A percentile compares a stretch with the other conserved stretches of the same genome.
phyloP scores from a whole-genome alignment of 163 green algal species.

The Prototheca cutis region DNA sequence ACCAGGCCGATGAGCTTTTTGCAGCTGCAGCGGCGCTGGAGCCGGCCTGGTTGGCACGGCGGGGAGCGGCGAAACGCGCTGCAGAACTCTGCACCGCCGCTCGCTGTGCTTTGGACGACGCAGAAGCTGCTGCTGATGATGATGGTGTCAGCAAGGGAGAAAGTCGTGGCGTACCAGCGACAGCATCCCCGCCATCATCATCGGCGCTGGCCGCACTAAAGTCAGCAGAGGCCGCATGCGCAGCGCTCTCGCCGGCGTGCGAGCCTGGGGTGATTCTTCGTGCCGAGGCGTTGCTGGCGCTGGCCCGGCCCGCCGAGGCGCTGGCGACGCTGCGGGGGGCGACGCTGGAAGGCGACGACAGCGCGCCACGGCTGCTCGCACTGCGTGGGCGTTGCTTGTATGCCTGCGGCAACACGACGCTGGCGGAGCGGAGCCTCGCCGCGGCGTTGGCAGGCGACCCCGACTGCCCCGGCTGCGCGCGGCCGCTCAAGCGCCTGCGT shows the following conservation, averaged over 20 bases:
- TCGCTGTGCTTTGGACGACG: not conserved
- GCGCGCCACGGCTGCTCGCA: constrained; percentile 27
- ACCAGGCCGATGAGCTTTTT: not conserved
- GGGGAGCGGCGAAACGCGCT: not conserved
- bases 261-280: constrained; percentile 18
- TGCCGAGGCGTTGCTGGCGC: constrained; percentile 19
- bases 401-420: constrained; percentile 28
- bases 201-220: constrained; percentile 4
- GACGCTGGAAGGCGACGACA: constrained; percentile 16
- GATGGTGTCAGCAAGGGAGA: too few relatives aligned
- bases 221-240: constrained; percentile 1
- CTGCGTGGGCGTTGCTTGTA: constrained; percentile 27
- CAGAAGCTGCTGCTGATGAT: too few relatives aligned
- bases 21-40: not conserved
- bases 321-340: constrained; percentile 15
- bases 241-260: constrained; percentile 2
- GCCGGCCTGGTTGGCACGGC: not conserved
- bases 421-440: constrained; percentile 21
- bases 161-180: too few relatives aligned
- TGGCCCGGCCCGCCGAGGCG: constrained; percentile 22
- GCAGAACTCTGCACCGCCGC: not conserved
- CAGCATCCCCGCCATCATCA: constrained; percentile 11
- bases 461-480: constrained; percentile 20
- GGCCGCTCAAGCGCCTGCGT: constrained; percentile 24
- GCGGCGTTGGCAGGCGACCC: constrained; percentile 5